These are phyloP conservation scores for Solanum corneliomulleri DNA, from an alignment of 257 asterid genomes.

Conservation along the genomic window DNA sequence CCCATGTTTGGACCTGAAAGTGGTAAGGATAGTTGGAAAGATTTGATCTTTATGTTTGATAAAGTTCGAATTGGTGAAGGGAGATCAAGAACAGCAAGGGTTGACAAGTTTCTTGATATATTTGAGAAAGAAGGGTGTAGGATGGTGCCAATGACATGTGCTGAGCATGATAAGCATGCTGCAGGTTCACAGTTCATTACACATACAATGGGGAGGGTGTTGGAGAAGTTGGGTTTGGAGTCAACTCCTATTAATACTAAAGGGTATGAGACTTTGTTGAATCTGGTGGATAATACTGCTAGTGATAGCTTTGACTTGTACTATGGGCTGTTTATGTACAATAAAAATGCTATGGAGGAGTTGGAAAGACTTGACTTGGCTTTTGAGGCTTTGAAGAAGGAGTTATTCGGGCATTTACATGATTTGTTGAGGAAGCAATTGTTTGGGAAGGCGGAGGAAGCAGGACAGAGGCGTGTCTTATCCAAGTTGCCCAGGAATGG, in stretches of 20 bases:
- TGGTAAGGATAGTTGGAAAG: slow-evolving; percentile 56
- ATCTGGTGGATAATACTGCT: slow-evolving; percentile 64
- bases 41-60: slow-evolving; percentile 58
- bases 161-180: slow-evolving; percentile 66
- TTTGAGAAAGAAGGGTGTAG: slow-evolving; percentile 71
- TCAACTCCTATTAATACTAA: slow-evolving; percentile 67
- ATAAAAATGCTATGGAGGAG: slow-evolving; percentile 69
- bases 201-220: slow-evolving; percentile 71
- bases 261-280: slow-evolving; percentile 70
- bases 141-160: slow-evolving; percentile 76
- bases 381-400: slow-evolving; percentile 65
- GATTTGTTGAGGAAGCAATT: slow-evolving; percentile 60
- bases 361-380: slow-evolving; percentile 66
- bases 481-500: slow-evolving; percentile 43
- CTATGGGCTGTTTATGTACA: slow-evolving; percentile 71
- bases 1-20: slow-evolving; percentile 95
- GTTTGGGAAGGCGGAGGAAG: slow-evolving; percentile 57
- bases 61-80: slow-evolving; percentile 60
- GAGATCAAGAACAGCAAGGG: slow-evolving; percentile 34
- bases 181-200: slow-evolving; percentile 82
- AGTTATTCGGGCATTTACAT: slow-evolving; percentile 68
- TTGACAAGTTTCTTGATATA: slow-evolving; percentile 42
- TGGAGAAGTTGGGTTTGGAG: slow-evolving; percentile 53
- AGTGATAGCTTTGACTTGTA: slow-evolving; percentile 82
- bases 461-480: slow-evolving; percentile 23